A percentile compares a stretch with the other conserved stretches of the same genome.
Evolutionary conservation across 2,329 filamentous ascomycete species (phyloP).

Genomic region (Penicillium griseofulvum): DNA sequence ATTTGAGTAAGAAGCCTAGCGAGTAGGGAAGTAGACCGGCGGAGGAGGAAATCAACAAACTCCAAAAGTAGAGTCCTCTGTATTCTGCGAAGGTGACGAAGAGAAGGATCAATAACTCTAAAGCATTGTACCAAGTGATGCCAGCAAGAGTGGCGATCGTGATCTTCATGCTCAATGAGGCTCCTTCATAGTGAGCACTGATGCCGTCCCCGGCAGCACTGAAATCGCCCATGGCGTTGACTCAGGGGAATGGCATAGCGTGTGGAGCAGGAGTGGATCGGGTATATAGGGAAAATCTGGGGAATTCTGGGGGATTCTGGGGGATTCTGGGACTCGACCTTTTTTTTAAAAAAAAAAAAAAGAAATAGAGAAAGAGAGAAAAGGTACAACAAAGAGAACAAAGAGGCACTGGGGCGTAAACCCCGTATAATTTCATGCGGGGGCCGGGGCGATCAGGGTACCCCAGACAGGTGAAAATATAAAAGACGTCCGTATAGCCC

Average conservation of each 20-base stretch:
- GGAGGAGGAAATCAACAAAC: conserved; percentile 45
- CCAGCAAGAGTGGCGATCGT: conserved; percentile 48
- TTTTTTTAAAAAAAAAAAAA: too few relatives aligned
- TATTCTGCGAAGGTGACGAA: conserved; percentile 50
- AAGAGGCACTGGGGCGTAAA: conserved; percentile 5
- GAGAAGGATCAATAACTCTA: conserved; percentile 50
- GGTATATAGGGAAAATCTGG: not conserved
- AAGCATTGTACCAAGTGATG: conserved; percentile 51
- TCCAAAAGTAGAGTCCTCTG: conserved; percentile 52
- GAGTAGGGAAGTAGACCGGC: conserved; percentile 47
- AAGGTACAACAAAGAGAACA: not conserved
- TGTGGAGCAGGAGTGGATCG: not conserved
- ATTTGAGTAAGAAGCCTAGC: conserved; percentile 49
- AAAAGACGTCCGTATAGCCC: not conserved
- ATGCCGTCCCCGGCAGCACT: conserved; percentile 36
- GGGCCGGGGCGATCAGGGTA: conserved; percentile 1
- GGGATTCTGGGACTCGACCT: too few relatives aligned
- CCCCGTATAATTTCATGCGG: conserved; percentile 7
- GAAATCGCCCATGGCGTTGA: conserved; percentile 25
- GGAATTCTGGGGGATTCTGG: not conserved
- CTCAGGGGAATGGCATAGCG: conserved; percentile 2
- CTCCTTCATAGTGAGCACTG: conserved; percentile 37
- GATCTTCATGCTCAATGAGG: conserved; percentile 40
- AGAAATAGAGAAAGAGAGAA: not conserved
- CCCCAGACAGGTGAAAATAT: not conserved